These are phyloP conservation scores for Cyclotella sp. DNA, from an alignment of 108 stramenopile species.

Conservation along the genomic window DNA sequence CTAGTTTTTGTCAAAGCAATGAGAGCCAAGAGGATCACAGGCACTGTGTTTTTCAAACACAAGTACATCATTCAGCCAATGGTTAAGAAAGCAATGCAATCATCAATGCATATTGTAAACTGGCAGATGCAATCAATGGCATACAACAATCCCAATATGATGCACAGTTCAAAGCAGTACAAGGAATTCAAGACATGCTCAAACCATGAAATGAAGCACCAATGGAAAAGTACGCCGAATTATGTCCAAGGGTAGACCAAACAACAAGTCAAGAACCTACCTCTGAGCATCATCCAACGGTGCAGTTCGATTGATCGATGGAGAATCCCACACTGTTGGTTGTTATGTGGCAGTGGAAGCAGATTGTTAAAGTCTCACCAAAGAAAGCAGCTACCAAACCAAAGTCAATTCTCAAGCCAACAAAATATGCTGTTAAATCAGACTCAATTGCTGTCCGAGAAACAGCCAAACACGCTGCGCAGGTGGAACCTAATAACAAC, in stretches of 20 bases:
- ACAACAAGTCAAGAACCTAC: background rate
- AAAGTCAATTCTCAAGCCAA: conserved; percentile 9
- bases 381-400: background rate
- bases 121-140: conserved; percentile 2
- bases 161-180: conserved; percentile 1
- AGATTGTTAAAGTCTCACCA: too few relatives aligned
- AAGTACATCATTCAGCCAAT: conserved; percentile 32
- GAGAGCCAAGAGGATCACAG: conserved; percentile 16
- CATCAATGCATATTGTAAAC: conserved; percentile 8
- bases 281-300: background rate
- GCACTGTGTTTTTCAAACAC: conserved; percentile 27
- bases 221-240: background rate
- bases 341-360: conserved; percentile 11
- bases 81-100: conserved; percentile 22
- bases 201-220: background rate
- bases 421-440: background rate
- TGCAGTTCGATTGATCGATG: conserved; percentile 1
- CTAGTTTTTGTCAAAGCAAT: conserved; percentile 22
- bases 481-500: background rate
- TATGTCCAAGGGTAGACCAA: background rate
- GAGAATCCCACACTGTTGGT: background rate
- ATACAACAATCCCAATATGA: background rate
- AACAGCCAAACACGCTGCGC: background rate
- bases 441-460: conserved; percentile 8
- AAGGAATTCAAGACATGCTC: conserved; percentile 1